Evolutionary conservation across 495 filamentous ascomycete genomes (phyloP), one percentile per base, ranked within the genome.

Genomic region (Penicillium taxi): DNA sequence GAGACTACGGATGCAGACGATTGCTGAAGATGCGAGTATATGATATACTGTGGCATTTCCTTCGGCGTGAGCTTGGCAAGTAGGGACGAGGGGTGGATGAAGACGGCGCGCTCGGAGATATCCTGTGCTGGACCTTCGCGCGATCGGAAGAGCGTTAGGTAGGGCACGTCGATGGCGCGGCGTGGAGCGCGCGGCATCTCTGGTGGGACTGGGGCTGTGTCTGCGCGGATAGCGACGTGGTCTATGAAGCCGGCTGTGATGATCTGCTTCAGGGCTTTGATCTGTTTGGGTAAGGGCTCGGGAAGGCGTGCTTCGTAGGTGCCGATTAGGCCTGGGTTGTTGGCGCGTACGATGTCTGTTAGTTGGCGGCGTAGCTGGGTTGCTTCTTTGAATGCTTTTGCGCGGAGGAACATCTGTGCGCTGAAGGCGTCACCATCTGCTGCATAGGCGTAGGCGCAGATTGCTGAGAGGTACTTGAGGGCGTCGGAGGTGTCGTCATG

Each of bases 171-270:
- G 33, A 85, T 87, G 1, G 88, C 86, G 29, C 82, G 74, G 29
- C 75, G 80, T 0, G 87, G 84, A 23, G 83, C 85, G 13, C 84
- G 71, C 4, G 67, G 55, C 39, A 76, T 68, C 37, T 82, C 80
- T 2, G 84, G 84, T 1, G 86, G 83, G 12, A 69, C 69, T 3
- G 86, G 84, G 0, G 83, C 69, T 7, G 90, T 68, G 55, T 96
- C 89, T 2, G 87, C 86, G 41, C 91, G 86, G 52, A 96, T 90
- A 34, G 93, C 93, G 32, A 99, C 73, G 40, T 96, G 82, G 64
- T 96, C 93, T 45, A 99, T 80, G 66, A 95, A 99, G 2, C 88
- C 93, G 0, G 88, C 83, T 0, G 89, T 84, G 32, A 86, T 75
- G 52, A 96, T 89, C 54, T 95, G 86, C 50, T 89, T 88, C 6